Evolutionary conservation across 768 basidiomycete species (phyloP), one percentile per base, ranked within the genome.

Genomic region (Sarcodon sp.): DNA sequence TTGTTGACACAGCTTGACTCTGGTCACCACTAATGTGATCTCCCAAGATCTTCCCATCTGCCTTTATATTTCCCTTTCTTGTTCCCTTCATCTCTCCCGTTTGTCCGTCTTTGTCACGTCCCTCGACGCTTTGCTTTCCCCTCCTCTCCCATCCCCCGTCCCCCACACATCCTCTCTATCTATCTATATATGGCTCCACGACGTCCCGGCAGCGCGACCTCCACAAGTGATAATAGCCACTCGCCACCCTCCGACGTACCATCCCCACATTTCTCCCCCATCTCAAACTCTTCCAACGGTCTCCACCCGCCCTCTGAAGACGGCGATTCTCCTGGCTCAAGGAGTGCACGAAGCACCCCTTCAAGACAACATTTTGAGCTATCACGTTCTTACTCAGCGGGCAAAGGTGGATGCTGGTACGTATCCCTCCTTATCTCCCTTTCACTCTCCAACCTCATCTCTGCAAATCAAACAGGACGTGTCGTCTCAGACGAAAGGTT

Each of bases 391-490:
- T 53, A 54, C 33, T 70, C 74, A 11, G 72, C 76, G 43, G 75
- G 79, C 50, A 82, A 79, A 64, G 84, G 84, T 53, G 85, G 85
- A 39, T 87, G 85, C 66, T 87, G 85, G 85, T 86, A 60, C 59
- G 83, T 71, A 33, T 44, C 50, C 35, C 36, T 47, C 49, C 36
- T 46, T 38, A 52, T 45, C 36, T 37, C 44, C 39, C 45, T 27
- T 35, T 27, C 34, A 41, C 7, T 16, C 15, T 18, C 37, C 12
- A 2, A 38, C 37, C 36, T 13, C 13, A 13, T 8, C 9, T 33
- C 44, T 51, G 6, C 39, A 35, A 21, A 45, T 27, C 21, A 46
- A 15, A 43, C 53, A 89, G 87, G 87, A 89, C 87, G 46, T 89
- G 87, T 64, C 77, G 87, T 31, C 66, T 89, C 39, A 77, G 87